phyloP scores from a whole-genome alignment of 148 eudicot genomes.

The Dysphania ambrosioides region DNA sequence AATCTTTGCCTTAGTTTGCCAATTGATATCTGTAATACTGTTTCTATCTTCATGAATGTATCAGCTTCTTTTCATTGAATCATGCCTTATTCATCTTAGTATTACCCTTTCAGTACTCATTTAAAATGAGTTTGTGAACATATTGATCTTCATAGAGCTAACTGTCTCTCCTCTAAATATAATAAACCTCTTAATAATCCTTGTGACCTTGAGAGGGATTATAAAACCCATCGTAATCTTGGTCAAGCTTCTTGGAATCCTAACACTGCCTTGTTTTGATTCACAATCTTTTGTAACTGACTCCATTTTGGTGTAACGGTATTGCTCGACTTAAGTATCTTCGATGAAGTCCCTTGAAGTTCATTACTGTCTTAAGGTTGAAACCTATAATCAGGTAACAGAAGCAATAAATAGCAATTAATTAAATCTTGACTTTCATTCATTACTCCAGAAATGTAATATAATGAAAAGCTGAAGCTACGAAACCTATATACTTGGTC shows the following conservation, averaged over 20 bases:
- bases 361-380: not conserved
- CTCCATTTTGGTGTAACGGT: not conserved
- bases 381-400: not conserved
- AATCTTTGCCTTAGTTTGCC: conserved; percentile 8
- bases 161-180: not conserved
- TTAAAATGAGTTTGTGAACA: not conserved
- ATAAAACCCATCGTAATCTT: not conserved
- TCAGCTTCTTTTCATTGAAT: not conserved
- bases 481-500: not conserved
- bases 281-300: not conserved
- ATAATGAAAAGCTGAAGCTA: not conserved
- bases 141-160: not conserved
- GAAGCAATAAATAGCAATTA: not conserved
- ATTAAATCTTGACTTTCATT: not conserved
- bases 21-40: not conserved
- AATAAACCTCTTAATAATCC: not conserved
- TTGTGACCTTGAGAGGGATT: not conserved
- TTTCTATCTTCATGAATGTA: not conserved
- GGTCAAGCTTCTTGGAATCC: not conserved
- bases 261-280: not conserved
- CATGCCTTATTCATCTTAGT: not conserved
- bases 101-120: not conserved
- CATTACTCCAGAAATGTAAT: not conserved
- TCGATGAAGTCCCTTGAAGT: not conserved
- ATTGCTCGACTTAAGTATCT: not conserved